Percentiles rank a stretch among this genome's conserved stretches.
Evolutionary conservation across 768 basidiomycete species (phyloP).

Genomic region (Mycena capillaripes): DNA sequence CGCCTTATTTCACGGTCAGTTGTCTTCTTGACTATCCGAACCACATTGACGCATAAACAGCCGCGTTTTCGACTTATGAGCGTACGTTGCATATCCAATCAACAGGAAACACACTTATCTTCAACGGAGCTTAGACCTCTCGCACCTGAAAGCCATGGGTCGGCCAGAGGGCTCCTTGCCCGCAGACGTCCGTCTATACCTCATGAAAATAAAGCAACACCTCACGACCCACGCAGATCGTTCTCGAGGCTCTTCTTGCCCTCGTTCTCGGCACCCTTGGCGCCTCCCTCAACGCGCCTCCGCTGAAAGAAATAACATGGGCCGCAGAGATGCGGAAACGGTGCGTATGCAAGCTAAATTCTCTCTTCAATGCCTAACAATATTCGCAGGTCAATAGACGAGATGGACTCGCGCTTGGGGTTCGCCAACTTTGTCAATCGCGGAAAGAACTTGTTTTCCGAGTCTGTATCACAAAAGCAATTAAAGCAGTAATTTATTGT

Average conservation of each 20-base stretch:
- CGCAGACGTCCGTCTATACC: constrained; percentile 61
- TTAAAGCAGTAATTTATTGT: constrained; percentile 14
- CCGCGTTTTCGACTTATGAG: constrained; percentile 87
- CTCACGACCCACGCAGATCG: constrained; percentile 60
- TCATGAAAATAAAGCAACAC: neutral
- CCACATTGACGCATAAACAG: constrained; percentile 51
- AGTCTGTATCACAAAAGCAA: constrained; percentile 19
- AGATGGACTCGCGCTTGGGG: constrained; percentile 77
- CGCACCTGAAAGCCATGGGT: constrained; percentile 82
- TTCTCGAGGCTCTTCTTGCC: constrained; percentile 74
- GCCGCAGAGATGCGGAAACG: constrained; percentile 89
- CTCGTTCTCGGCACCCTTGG: constrained; percentile 80
- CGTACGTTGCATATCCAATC: constrained; percentile 61
- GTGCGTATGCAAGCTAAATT: constrained; percentile 57
- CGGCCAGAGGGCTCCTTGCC: constrained; percentile 78
- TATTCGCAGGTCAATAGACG: constrained; percentile 75
- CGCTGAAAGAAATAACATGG: constrained; percentile 88
- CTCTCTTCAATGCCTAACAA: constrained; percentile 1
- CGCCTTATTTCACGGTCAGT: constrained; percentile 67
- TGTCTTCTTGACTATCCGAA: constrained; percentile 9
- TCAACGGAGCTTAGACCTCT: constrained; percentile 67
- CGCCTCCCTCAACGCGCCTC: constrained; percentile 76
- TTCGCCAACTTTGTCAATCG: constrained; percentile 77
- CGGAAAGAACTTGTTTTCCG: constrained; percentile 60
- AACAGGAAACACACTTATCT: neutral